phyloP scores from a whole-genome alignment of 1,139 yeast species.

The Suhomyces choctaworum region DNA sequence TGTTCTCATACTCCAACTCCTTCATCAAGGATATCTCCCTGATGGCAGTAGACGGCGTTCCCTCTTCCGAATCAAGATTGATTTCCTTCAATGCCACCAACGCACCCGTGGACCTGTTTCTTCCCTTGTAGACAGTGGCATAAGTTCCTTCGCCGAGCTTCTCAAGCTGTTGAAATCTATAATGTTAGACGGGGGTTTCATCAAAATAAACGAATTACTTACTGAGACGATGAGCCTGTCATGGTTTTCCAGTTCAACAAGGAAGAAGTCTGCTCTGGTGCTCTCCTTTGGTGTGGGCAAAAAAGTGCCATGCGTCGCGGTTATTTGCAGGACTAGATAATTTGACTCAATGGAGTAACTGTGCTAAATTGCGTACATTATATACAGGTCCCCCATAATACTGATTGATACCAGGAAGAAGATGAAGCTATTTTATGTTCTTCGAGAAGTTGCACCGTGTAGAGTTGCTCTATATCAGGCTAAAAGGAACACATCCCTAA shows the following conservation, averaged over 20 bases:
- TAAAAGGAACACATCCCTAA: no score
- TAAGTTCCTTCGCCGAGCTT: constrained; percentile 97
- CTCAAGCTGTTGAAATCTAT: constrained; percentile 63
- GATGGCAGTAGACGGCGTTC: constrained; percentile 97
- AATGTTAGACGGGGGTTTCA: constrained; percentile 8
- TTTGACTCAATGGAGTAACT: neutral
- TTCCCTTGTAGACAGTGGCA: constrained; percentile 96
- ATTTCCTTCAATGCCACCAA: constrained; percentile 94
- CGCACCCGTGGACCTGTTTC: constrained; percentile 89
- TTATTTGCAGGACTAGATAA: neutral
- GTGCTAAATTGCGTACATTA: neutral
- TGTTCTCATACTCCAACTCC: constrained; percentile 91
- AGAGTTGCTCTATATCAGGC: no score
- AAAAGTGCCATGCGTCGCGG: neutral
- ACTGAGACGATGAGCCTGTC: constrained; percentile 35
- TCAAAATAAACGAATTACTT: constrained; percentile 14
- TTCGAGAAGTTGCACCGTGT: no score
- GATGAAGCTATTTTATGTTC: no score
- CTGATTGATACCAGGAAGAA: no score
- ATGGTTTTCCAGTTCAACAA: constrained; percentile 12
- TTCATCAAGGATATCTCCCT: constrained; percentile 96
- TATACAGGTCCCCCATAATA: constrained; percentile 1
- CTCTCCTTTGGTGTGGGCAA: neutral
- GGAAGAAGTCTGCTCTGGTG: neutral
- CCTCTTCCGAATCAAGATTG: constrained; percentile 92